A percentile compares a stretch with the other conserved stretches of the same genome.
phyloP scores from a whole-genome alignment of 192 early-diverging fungal species.

The Thamnidium elegans region DNA sequence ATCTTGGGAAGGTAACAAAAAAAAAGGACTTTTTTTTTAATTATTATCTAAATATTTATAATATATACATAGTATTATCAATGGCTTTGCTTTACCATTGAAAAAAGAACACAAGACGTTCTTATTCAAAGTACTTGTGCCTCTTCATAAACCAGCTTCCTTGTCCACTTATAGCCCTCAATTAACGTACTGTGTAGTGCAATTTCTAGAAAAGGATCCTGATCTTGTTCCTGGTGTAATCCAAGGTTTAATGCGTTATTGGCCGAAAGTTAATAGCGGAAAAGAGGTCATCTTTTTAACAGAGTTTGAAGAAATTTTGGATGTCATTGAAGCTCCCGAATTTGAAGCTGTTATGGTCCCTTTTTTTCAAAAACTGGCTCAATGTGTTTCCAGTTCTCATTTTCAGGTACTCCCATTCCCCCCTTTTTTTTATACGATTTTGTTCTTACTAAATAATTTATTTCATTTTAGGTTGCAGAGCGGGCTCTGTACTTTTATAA shows the following conservation, averaged over 20 bases:
- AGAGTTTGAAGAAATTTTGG: constrained; percentile 97
- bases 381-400: constrained; percentile 93
- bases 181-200: constrained; percentile 98
- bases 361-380: constrained; percentile 91
- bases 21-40: background rate
- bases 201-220: constrained; percentile 98
- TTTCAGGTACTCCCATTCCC: constrained; percentile 69
- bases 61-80: constrained; percentile 84
- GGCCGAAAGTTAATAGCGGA: constrained; percentile 99
- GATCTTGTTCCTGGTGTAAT: constrained; percentile 86
- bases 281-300: constrained; percentile 99
- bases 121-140: constrained; percentile 88
- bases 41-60: constrained; percentile 1
- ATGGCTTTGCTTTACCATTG: constrained; percentile 98
- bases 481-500: constrained; percentile 98
- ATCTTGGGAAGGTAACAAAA: constrained; percentile 88
- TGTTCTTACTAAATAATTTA: background rate
- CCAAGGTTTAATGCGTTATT: constrained; percentile 84
- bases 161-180: constrained; percentile 96
- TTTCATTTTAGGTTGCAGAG: constrained; percentile 59
- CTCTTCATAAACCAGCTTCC: constrained; percentile 94
- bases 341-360: constrained; percentile 89
- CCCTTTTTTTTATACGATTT: background rate
- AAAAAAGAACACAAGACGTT: constrained; percentile 99
- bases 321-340: constrained; percentile 91